Evolutionary conservation across 108 stramenopile species (phyloP).

Genomic region (Nannochloropsis oceanica): DNA sequence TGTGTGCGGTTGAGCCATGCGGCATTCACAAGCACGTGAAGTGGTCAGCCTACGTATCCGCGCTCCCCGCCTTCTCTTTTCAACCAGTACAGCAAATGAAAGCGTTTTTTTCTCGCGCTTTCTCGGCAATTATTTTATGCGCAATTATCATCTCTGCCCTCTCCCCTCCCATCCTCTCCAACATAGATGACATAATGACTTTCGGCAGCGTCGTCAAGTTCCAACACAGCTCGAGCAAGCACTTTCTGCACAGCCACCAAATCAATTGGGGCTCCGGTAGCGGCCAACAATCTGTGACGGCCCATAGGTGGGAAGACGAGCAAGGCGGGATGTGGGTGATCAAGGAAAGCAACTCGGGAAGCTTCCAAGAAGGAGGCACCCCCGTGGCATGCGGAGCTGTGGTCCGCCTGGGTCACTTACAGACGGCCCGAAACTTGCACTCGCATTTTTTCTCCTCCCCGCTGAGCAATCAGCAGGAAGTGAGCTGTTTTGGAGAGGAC

Average conservation of each 20-base stretch:
- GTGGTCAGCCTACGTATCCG: no score
- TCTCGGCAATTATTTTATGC: no score
- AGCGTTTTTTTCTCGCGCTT: no score
- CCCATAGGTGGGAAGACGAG: slow-evolving; percentile 27
- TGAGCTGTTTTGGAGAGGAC: slow-evolving; percentile 32
- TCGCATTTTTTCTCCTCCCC: slow-evolving; percentile 30
- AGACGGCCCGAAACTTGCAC: slow-evolving; percentile 36
- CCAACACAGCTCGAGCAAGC: slow-evolving; percentile 8
- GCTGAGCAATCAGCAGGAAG: slow-evolving; percentile 12
- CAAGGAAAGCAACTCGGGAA: slow-evolving; percentile 5
- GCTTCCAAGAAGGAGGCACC: slow-evolving; percentile 25
- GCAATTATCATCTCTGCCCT: no score
- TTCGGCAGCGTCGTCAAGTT: slow-evolving; percentile 33
- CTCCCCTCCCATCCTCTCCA: neutral
- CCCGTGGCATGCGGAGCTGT: slow-evolving; percentile 25
- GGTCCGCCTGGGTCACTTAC: slow-evolving; percentile 32
- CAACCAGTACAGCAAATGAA: no score
- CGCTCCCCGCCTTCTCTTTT: no score
- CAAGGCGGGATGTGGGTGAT: slow-evolving; percentile 35
- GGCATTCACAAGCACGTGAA: no score
- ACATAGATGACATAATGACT: slow-evolving; percentile 1
- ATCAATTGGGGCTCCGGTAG: slow-evolving; percentile 38
- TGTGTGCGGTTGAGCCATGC: no score
- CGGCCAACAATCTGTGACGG: slow-evolving; percentile 40
- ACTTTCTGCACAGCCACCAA: slow-evolving; percentile 36